phyloP scores from a whole-genome alignment of 2,329 filamentous ascomycete species.

The Aspergillus pseudoglaucus region DNA sequence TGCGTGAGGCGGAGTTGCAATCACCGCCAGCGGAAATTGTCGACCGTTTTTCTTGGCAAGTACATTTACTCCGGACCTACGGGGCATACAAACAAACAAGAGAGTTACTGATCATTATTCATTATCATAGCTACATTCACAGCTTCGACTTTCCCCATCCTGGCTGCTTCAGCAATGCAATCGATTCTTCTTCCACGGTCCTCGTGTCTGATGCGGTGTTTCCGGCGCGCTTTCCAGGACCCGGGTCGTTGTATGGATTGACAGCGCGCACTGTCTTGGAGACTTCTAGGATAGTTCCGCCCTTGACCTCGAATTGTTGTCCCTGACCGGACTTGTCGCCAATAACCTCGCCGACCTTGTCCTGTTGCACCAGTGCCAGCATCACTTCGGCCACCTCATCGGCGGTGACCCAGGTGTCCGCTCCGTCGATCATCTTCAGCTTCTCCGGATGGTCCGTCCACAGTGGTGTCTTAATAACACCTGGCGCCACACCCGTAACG shows the following conservation, averaged over 20 bases:
- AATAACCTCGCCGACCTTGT: conserved; percentile 33
- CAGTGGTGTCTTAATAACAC: conserved; percentile 55
- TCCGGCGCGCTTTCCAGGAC: conserved; percentile 43
- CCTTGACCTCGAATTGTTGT: conserved; percentile 32
- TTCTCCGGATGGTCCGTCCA: conserved; percentile 60
- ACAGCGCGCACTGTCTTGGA: conserved; percentile 49
- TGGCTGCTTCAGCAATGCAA: conserved; percentile 39
- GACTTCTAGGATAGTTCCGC: conserved; percentile 52
- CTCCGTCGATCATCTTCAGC: conserved; percentile 42
- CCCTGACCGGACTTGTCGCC: conserved; percentile 26
- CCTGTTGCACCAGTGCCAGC: conserved; percentile 49
- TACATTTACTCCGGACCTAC: not conserved
- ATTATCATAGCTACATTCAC: conserved; percentile 4
- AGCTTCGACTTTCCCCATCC: conserved; percentile 44
- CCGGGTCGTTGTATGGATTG: conserved; percentile 47
- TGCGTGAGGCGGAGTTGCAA: conserved; percentile 1
- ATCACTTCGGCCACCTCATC: conserved; percentile 57
- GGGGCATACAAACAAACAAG: not conserved
- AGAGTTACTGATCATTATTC: conserved; percentile 1
- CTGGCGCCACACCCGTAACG: conserved; percentile 55
- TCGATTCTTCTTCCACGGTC: conserved; percentile 44
- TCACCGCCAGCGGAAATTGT: conserved; percentile 1
- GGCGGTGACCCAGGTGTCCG: conserved; percentile 53
- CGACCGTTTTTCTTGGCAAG: not conserved
- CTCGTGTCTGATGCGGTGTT: conserved; percentile 40